Conservation (phyloP, 2,329 filamentous ascomycete genomes). For the Septoria petroselini region DNA sequence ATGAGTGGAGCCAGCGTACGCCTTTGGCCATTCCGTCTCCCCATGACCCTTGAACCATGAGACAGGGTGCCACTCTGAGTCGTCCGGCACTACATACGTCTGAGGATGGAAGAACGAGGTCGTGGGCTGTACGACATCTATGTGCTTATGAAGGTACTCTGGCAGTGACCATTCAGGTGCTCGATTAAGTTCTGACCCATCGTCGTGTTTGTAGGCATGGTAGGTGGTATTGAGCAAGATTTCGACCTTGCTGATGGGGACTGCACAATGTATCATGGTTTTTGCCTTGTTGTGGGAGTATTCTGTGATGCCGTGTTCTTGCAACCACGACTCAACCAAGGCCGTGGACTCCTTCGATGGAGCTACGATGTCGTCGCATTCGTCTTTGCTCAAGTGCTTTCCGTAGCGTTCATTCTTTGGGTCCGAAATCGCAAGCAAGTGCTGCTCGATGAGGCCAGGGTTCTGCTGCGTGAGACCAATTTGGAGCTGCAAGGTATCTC, state of each 20-base stretch:
- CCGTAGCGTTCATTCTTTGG: slow-evolving; percentile 54
- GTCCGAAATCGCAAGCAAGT: slow-evolving; percentile 54
- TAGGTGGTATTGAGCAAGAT: slow-evolving; percentile 54
- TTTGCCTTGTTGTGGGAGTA: slow-evolving; percentile 51
- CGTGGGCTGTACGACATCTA: slow-evolving; percentile 60
- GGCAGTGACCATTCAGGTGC: slow-evolving; percentile 59
- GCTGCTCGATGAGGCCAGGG: slow-evolving; percentile 55
- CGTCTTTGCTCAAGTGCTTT: slow-evolving; percentile 48
- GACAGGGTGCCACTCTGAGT: slow-evolving; percentile 5
- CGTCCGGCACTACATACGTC: not conserved
- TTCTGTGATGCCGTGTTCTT: slow-evolving; percentile 49
- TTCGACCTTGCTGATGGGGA: slow-evolving; percentile 53
- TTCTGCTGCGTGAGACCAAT: slow-evolving; percentile 59
- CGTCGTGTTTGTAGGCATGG: slow-evolving; percentile 50
- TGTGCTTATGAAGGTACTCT: slow-evolving; percentile 54
- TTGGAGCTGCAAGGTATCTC: slow-evolving; percentile 52
- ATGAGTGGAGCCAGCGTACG: slow-evolving; percentile 7
- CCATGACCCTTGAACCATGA: slow-evolving; percentile 9
- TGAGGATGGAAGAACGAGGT: slow-evolving; percentile 53
- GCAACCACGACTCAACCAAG: slow-evolving; percentile 56
- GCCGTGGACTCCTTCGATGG: slow-evolving; percentile 53
- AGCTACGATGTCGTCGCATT: slow-evolving; percentile 54
- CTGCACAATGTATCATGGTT: slow-evolving; percentile 55
- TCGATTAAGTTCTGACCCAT: slow-evolving; percentile 53
- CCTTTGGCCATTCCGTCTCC: slow-evolving; percentile 4